Conservation (phyloP, 257 asterid species). For the Euphrasia confusa region DNA sequence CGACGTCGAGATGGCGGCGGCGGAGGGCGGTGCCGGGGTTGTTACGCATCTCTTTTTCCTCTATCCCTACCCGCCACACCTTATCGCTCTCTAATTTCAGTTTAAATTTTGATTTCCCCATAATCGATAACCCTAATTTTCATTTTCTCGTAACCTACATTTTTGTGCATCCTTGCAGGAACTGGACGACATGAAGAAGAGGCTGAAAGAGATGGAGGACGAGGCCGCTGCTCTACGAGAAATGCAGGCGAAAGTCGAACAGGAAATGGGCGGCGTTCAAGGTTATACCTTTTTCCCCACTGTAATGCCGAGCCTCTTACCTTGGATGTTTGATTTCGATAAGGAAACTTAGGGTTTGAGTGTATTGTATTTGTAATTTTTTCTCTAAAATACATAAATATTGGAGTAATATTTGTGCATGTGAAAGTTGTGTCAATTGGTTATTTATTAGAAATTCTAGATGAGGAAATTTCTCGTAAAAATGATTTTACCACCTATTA, state of each 20-base stretch:
- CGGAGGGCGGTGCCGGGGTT: constrained; percentile 41
- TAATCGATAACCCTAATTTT: constrained; percentile 39
- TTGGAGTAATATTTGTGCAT: not conserved
- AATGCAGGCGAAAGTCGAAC: constrained; percentile 77
- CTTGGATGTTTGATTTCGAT: not conserved
- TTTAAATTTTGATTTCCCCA: not conserved
- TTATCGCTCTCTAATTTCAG: not conserved
- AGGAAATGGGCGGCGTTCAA: constrained; percentile 69
- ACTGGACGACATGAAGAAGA: constrained; percentile 72
- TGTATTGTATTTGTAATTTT: too few species aligned
- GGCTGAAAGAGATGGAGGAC: constrained; percentile 81
- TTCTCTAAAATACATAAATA: not conserved
- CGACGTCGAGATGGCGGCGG: constrained; percentile 73
- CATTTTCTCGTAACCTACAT: not conserved
- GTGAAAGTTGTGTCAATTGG: constrained; percentile 9
- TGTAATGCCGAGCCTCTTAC: not conserved
- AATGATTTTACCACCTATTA: constrained; percentile 6
- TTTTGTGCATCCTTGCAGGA: constrained; percentile 36
- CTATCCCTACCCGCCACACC: not conserved
- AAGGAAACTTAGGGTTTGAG: not conserved
- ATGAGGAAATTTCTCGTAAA: not conserved
- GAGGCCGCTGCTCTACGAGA: constrained; percentile 81
- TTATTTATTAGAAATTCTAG: not conserved
- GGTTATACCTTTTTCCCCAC: constrained; percentile 34
- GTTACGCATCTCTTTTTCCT: constrained; percentile 21